These are phyloP conservation scores for Aureobasidium sp. DNA, from an alignment of 2,329 filamentous ascomycete genomes.

Conservation along the genomic window DNA sequence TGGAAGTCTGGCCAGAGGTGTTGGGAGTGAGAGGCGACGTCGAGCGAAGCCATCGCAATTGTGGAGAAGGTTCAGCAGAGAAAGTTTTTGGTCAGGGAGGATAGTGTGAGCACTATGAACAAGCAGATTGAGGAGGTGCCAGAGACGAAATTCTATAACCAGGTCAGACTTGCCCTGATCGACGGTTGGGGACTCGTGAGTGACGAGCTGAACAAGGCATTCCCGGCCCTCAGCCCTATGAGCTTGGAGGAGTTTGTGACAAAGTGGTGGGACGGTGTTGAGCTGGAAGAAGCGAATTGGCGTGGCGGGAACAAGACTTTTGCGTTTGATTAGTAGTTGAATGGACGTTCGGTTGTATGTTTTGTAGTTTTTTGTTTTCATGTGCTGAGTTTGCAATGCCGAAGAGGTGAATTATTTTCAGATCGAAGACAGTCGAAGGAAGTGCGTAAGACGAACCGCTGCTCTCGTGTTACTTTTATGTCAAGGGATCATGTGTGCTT, in stretches of 20 bases:
- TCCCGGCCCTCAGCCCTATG: conserved; percentile 24
- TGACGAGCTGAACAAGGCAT: conserved; percentile 24
- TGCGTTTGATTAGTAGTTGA: background rate
- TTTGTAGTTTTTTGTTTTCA: background rate
- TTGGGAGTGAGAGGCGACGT: conserved; percentile 31
- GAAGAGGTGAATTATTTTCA: background rate
- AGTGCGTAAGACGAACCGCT: background rate
- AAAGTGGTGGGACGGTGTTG: conserved; percentile 27
- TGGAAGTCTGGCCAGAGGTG: conserved; percentile 39
- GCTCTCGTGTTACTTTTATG: too few species aligned
- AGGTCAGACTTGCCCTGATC: conserved; percentile 22
- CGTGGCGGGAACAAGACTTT: background rate
- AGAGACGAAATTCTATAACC: conserved; percentile 24
- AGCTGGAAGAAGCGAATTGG: conserved; percentile 23
- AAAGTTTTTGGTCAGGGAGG: conserved; percentile 25
- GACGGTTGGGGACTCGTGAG: conserved; percentile 23
- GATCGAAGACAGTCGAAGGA: background rate
- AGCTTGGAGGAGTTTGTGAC: conserved; percentile 24
- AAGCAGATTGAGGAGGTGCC: conserved; percentile 18
- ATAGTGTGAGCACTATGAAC: conserved; percentile 17
- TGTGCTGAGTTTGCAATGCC: too few species aligned
- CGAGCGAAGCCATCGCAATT: conserved; percentile 22
- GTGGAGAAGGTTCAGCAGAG: conserved; percentile 25
- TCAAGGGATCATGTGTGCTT: too few species aligned
- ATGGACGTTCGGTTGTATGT: background rate